Conservation (phyloP, 2,329 filamentous ascomycete species). For the Colletotrichum brevisporum region DNA sequence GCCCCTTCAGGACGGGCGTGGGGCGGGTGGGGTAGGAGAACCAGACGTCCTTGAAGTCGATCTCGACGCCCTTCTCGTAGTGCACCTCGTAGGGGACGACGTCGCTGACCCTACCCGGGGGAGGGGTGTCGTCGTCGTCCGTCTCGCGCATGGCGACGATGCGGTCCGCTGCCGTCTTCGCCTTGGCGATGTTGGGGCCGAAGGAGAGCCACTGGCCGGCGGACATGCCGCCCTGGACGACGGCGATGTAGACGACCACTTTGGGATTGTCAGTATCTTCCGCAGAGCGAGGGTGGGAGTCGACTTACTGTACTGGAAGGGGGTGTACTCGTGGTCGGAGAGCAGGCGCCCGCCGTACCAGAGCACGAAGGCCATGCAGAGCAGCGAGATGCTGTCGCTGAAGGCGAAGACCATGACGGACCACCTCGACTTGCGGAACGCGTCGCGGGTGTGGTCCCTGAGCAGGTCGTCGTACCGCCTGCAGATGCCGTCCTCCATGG, state of each 20-base stretch:
- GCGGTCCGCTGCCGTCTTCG: slow-evolving; percentile 40
- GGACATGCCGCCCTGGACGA: slow-evolving; percentile 41
- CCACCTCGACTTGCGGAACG: slow-evolving; percentile 34
- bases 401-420: slow-evolving; percentile 37
- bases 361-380: slow-evolving; percentile 41
- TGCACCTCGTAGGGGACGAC: slow-evolving; percentile 33
- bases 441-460: slow-evolving; percentile 25
- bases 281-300: no score
- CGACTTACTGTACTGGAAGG: slow-evolving; percentile 41
- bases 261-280: background rate
- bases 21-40: slow-evolving; percentile 39
- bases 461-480: slow-evolving; percentile 33
- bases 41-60: slow-evolving; percentile 43
- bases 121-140: slow-evolving; percentile 59
- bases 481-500: slow-evolving; percentile 38
- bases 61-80: slow-evolving; percentile 43
- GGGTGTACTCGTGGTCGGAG: slow-evolving; percentile 39
- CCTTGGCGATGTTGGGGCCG: slow-evolving; percentile 41
- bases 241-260: slow-evolving; percentile 43
- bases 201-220: slow-evolving; percentile 41
- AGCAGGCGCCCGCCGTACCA: slow-evolving; percentile 41
- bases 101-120: slow-evolving; percentile 14
- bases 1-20: slow-evolving; percentile 35
- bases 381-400: slow-evolving; percentile 35
- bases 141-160: slow-evolving; percentile 36